phyloP scores from a whole-genome alignment of 495 filamentous ascomycete genomes.

The Xylaria bambusicola region DNA sequence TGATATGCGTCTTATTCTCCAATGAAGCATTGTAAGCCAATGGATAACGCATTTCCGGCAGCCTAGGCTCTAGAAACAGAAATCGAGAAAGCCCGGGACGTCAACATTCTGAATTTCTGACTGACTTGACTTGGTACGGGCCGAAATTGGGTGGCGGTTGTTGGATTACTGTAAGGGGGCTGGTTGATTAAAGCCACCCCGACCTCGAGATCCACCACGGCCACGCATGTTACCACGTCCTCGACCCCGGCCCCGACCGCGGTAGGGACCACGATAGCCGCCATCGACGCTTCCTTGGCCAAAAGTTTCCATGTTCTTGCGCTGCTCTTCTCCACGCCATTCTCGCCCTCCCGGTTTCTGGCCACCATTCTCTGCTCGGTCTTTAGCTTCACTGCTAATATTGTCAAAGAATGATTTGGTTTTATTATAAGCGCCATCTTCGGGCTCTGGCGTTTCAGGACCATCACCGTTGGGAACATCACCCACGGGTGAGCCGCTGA shows the following conservation, averaged over 20 bases:
- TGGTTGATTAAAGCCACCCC: slow-evolving; percentile 34
- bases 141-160: too few species aligned
- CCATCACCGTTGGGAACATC: slow-evolving; percentile 51
- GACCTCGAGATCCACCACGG: slow-evolving; percentile 49
- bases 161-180: slow-evolving; percentile 4
- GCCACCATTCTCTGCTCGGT: slow-evolving; percentile 72
- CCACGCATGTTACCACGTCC: slow-evolving; percentile 51
- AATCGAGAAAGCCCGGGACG: too few species aligned
- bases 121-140: too few species aligned
- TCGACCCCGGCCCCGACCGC: slow-evolving; percentile 68
- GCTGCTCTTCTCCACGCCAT: slow-evolving; percentile 89
- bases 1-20: background rate
- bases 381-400: slow-evolving; percentile 89
- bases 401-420: slow-evolving; percentile 92
- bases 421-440: slow-evolving; percentile 74
- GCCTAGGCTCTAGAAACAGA: too few species aligned
- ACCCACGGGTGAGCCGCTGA: slow-evolving; percentile 70
- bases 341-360: slow-evolving; percentile 78
- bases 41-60: background rate
- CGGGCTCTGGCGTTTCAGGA: slow-evolving; percentile 32
- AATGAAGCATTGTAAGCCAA: background rate
- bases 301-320: slow-evolving; percentile 96
- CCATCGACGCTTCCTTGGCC: slow-evolving; percentile 95
- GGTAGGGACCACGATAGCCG: slow-evolving; percentile 72
- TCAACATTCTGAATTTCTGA: too few species aligned